Conservation (phyloP, 441 rosid genomes). For the Bruguiera hainesii region DNA sequence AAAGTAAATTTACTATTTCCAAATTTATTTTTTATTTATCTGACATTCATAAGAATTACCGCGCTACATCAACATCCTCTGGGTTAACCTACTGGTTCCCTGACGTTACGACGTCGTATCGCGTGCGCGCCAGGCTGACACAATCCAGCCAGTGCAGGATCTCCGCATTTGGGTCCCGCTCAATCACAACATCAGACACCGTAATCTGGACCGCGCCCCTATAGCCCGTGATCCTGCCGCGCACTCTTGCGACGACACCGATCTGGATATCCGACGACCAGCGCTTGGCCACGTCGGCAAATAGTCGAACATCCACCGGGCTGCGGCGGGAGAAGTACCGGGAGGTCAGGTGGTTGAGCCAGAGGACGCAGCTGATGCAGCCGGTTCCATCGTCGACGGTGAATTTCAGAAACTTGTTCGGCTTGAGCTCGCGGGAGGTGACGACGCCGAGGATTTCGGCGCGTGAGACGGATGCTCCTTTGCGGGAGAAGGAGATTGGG, state of each 20-base stretch:
- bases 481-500: constrained; percentile 39
- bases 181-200: constrained; percentile 50
- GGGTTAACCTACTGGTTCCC: too few species aligned
- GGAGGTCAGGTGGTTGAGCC: constrained; percentile 76
- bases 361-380: constrained; percentile 58
- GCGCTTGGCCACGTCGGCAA: constrained; percentile 32
- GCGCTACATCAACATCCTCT: too few species aligned
- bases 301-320: constrained; percentile 44
- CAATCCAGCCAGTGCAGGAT: constrained; percentile 77
- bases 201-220: constrained; percentile 66
- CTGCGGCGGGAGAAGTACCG: constrained; percentile 45
- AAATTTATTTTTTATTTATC: too few species aligned
- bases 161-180: constrained; percentile 80
- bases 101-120: constrained; percentile 25
- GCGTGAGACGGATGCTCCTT: constrained; percentile 40
- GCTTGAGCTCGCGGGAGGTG: constrained; percentile 55
- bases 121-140: constrained; percentile 40
- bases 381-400: constrained; percentile 69
- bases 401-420: constrained; percentile 68
- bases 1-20: too few species aligned
- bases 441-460: constrained; percentile 60
- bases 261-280: constrained; percentile 29
- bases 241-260: constrained; percentile 61
- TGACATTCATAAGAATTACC: too few species aligned
- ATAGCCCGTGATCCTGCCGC: constrained; percentile 60